Percentiles rank a stretch among this genome's conserved stretches.
Conservation (phyloP, 192 early-diverging fungal genomes). For the Coemansia sp. region DNA sequence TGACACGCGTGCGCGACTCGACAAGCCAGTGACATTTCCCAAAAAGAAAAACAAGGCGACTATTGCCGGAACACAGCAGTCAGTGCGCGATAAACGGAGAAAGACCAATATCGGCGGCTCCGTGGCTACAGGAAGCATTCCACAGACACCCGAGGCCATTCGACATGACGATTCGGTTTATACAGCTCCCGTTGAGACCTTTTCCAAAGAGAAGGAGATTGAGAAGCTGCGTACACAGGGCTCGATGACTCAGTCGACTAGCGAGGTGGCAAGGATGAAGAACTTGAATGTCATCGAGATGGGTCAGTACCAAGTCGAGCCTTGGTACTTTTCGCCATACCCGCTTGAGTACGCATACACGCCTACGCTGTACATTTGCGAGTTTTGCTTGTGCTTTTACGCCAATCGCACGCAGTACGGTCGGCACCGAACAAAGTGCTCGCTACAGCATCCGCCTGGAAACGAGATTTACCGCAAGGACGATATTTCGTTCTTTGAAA, state of each 20-base stretch:
- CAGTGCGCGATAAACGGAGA: conserved; percentile 48
- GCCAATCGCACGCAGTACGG: conserved; percentile 71
- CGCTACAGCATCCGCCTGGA: conserved; percentile 92
- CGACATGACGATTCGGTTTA: conserved; percentile 50
- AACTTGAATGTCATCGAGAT: conserved; percentile 93
- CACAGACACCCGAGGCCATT: conserved; percentile 49
- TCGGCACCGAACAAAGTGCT: conserved; percentile 86
- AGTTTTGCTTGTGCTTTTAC: conserved; percentile 91
- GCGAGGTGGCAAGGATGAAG: conserved; percentile 92
- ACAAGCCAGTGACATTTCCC: conserved; percentile 70
- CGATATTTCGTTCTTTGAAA: conserved; percentile 94
- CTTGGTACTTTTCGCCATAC: conserved; percentile 99
- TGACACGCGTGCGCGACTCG: conserved; percentile 64
- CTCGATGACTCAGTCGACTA: conserved; percentile 96
- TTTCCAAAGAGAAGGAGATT: conserved; percentile 95
- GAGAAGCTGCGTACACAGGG: conserved; percentile 91
- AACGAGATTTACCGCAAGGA: conserved; percentile 98
- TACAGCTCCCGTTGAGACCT: conserved; percentile 51
- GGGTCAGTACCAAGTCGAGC: conserved; percentile 88
- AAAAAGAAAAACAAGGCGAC: conserved; percentile 61
- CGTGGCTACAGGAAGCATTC: conserved; percentile 38
- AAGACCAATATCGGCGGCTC: conserved; percentile 56
- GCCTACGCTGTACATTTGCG: conserved; percentile 88
- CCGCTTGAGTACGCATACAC: conserved; percentile 82
- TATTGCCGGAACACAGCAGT: conserved; percentile 29